Percentiles rank a stretch among this genome's conserved stretches.
These are phyloP conservation scores for Pistacia integerrima DNA, from an alignment of 345 rosid species.

Conservation along the genomic window DNA sequence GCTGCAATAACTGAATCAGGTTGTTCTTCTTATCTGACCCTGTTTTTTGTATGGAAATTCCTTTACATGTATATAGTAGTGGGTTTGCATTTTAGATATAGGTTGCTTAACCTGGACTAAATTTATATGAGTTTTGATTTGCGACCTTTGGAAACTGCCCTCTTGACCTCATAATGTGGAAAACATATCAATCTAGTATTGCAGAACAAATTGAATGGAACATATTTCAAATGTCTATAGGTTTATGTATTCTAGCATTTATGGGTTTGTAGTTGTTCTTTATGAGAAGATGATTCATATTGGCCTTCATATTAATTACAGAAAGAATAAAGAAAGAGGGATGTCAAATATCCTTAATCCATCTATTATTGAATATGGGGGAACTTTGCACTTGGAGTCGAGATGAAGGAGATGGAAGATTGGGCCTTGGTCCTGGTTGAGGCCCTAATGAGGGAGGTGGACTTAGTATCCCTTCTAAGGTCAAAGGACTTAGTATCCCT, in stretches of 20 bases:
- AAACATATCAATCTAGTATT: not conserved
- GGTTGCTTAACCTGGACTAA: too few relatives aligned
- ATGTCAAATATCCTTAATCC: not conserved
- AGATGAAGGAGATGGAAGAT: conserved; percentile 95
- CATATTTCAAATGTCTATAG: not conserved
- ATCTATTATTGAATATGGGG: conserved; percentile 43
- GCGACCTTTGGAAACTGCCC: not conserved
- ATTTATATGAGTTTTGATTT: not conserved
- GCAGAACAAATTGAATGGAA: not conserved
- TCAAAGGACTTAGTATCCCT: conserved; percentile 87
- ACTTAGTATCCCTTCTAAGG: conserved; percentile 80
- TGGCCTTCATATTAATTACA: not conserved
- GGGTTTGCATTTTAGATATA: not conserved
- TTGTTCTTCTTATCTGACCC: conserved; percentile 24
- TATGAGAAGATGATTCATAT: not conserved
- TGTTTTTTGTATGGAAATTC: too few relatives aligned
- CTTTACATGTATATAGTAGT: not conserved
- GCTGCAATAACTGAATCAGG: conserved; percentile 75
- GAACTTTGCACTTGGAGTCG: conserved; percentile 90
- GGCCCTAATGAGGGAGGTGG: conserved; percentile 97
- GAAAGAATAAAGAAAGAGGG: not conserved
- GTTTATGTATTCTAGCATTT: not conserved
- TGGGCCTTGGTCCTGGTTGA: conserved; percentile 87
- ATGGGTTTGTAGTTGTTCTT: not conserved
- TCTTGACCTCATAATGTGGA: not conserved